phyloP scores from a whole-genome alignment of 2,329 filamentous ascomycete genomes.

The Fusarium sp. region DNA sequence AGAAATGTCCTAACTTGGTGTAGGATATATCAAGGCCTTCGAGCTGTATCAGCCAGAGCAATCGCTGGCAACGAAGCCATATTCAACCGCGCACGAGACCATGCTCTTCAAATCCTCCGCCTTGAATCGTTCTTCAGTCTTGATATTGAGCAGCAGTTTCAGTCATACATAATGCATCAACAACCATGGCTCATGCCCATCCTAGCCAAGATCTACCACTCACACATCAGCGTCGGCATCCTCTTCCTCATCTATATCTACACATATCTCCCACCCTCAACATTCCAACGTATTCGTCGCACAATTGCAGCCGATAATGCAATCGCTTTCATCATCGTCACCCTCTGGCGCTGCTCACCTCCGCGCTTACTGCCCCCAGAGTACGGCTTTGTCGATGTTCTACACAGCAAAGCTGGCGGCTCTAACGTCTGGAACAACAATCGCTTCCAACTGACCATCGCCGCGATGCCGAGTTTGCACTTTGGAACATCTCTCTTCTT shows the following conservation, averaged over 20 bases:
- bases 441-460: slow-evolving; percentile 60
- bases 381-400: slow-evolving; percentile 62
- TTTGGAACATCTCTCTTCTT: slow-evolving; percentile 58
- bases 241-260: slow-evolving; percentile 62
- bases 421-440: slow-evolving; percentile 58
- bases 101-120: slow-evolving; percentile 57
- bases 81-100: slow-evolving; percentile 54
- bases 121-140: slow-evolving; percentile 55
- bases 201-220: slow-evolving; percentile 59
- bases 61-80: slow-evolving; percentile 56
- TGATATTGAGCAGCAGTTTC: slow-evolving; percentile 56
- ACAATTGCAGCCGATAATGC: slow-evolving; percentile 62
- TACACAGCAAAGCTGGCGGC: slow-evolving; percentile 52
- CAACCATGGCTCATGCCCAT: slow-evolving; percentile 54
- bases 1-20: not conserved
- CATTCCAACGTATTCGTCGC: slow-evolving; percentile 58
- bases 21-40: slow-evolving; percentile 59
- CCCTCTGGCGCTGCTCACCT: slow-evolving; percentile 61
- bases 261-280: slow-evolving; percentile 56
- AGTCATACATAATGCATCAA: slow-evolving; percentile 55
- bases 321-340: slow-evolving; percentile 62
- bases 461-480: slow-evolving; percentile 63
- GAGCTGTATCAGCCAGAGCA: slow-evolving; percentile 56
- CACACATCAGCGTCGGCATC: slow-evolving; percentile 60
- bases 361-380: slow-evolving; percentile 60